These are phyloP conservation scores for Acanthamoeba sp. DNA, from an alignment of 208 protist species.

Conservation along the genomic window DNA sequence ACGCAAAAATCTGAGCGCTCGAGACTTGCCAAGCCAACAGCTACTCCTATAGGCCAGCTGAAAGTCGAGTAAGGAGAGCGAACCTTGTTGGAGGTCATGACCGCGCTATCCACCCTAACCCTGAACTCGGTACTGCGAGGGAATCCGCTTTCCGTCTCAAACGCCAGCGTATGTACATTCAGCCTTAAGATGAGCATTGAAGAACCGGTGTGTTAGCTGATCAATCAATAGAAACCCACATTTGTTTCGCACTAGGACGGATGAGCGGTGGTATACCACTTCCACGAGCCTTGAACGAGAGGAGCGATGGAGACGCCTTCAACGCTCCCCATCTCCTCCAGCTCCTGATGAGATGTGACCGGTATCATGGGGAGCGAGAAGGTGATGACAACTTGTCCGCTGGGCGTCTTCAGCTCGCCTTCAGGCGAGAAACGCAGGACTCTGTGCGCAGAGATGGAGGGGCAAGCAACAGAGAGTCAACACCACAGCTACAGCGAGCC, in stretches of 20 bases:
- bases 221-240: too few species aligned
- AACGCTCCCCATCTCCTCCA: conserved; percentile 14
- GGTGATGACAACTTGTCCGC: not conserved
- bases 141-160: conserved; percentile 15
- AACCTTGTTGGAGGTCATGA: not conserved
- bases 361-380: conserved; percentile 39
- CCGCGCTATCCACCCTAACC: not conserved
- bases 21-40: too few species aligned
- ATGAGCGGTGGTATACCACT: too few species aligned
- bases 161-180: not conserved
- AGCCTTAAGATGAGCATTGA: not conserved
- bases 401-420: not conserved
- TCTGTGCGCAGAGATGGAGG: not conserved
- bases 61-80: not conserved
- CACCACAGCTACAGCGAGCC: too few species aligned
- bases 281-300: not conserved
- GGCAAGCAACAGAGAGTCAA: too few species aligned
- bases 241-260: too few species aligned
- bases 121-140: not conserved
- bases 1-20: too few species aligned
- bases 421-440: not conserved
- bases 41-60: too few species aligned
- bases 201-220: too few species aligned
- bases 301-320: not conserved
- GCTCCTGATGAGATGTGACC: conserved; percentile 54